Conservation (phyloP, 108 stramenopile genomes). For the Fragilaria crotonensis region DNA sequence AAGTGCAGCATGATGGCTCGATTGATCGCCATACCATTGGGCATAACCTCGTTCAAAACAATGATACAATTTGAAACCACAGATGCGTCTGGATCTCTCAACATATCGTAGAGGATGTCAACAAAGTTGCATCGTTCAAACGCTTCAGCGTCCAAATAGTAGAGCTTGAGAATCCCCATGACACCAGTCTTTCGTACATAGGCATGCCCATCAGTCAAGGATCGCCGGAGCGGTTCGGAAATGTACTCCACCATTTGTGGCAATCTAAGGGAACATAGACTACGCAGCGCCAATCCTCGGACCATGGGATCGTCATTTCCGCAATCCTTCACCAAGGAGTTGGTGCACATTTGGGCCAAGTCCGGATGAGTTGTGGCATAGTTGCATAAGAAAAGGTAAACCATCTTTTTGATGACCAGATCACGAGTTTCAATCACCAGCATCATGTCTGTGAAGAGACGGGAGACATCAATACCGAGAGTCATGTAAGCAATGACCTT, state of each 20-base stretch:
- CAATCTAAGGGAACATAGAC: constrained; percentile 87
- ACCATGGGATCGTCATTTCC: constrained; percentile 98
- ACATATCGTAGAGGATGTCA: constrained; percentile 95
- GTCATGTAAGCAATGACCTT: constrained; percentile 99
- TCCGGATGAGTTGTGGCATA: constrained; percentile 96
- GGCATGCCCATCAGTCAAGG: constrained; percentile 84
- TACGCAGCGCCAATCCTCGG: constrained; percentile 93
- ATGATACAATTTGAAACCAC: constrained; percentile 94
- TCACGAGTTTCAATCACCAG: constrained; percentile 92
- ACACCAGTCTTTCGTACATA: constrained; percentile 99
- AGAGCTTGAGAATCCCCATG: constrained; percentile 96
- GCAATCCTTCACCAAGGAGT: constrained; percentile 97
- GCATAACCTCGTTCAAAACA: constrained; percentile 95
- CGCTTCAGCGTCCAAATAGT: constrained; percentile 81
- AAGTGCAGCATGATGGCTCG: constrained; percentile 91
- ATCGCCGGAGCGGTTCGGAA: constrained; percentile 68
- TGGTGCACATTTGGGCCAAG: constrained; percentile 98
- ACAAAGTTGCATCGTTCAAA: constrained; percentile 77
- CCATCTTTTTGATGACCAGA: constrained; percentile 99
- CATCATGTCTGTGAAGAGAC: constrained; percentile 99
- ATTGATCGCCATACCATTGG: constrained; percentile 94
- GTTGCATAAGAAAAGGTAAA: constrained; percentile 96
- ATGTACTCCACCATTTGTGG: constrained; percentile 98
- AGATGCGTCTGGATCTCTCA: constrained; percentile 91
- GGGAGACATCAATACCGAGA: constrained; percentile 97